Percentiles rank a stretch among this genome's conserved stretches.
Conservation (phyloP, 139 green algal species). For the Raphidocelis subcapitata region DNA sequence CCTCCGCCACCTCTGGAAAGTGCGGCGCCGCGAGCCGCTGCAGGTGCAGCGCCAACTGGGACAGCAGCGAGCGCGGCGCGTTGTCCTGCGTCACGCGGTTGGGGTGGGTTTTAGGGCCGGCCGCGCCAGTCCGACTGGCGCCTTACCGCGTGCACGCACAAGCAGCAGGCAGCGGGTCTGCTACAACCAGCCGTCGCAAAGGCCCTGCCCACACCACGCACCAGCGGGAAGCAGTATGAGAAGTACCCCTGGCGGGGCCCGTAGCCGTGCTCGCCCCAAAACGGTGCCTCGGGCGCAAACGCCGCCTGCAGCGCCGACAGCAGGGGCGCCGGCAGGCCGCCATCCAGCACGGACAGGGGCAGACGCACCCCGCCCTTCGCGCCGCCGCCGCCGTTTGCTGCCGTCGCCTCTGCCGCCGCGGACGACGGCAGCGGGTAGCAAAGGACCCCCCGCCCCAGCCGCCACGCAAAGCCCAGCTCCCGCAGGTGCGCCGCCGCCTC, state of each 20-base stretch:
- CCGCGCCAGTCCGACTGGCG: no score
- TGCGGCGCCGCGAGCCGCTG: constrained; percentile 5
- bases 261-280: constrained; percentile 41
- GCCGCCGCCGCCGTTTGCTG: not conserved
- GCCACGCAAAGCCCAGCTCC: constrained; percentile 30
- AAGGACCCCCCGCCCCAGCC: constrained; percentile 25
- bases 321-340: constrained; percentile 22
- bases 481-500: constrained; percentile 15
- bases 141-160: no score
- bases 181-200: not conserved
- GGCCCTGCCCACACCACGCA: not conserved
- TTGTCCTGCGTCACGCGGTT: no score
- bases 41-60: constrained; percentile 30
- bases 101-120: not conserved
- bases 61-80: not conserved
- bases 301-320: constrained; percentile 30
- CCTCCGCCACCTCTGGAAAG: constrained; percentile 35
- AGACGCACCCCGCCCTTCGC: not conserved
- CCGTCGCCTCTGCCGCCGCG: not conserved
- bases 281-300: constrained; percentile 25
- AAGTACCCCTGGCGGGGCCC: constrained; percentile 42
- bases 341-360: constrained; percentile 28
- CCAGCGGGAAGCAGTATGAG: constrained; percentile 43
- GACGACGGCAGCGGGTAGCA: not conserved
- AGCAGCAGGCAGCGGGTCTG: no score